Evolutionary conservation across 129 eudicot genomes (phyloP), one percentile per base, ranked within the genome.

Genomic region (Flaveria sonorensis): DNA sequence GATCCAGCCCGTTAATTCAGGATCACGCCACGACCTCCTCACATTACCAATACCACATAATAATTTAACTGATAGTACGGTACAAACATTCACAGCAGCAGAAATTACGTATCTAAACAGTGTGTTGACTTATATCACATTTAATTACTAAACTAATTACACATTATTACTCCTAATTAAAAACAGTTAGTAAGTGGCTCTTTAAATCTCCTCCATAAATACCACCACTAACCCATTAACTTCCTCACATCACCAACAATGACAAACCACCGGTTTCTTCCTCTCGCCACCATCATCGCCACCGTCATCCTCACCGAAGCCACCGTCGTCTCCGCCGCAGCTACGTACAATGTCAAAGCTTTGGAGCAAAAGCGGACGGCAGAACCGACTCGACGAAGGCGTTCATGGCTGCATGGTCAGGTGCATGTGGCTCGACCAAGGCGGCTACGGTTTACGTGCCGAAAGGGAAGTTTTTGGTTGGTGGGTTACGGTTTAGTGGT

Each of bases 351-450:
- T 60, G 85, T 92, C 3, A 18, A 40, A 19, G 8, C 3, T 47
- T 84, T 2, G 97, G 97, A 30, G 97, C 97, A 24, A 89, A 75
- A 42, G 50, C 91, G 0, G 86, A 92, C 40, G 97, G 91, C 0
- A 66, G 69, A 65, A 87, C 86, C 0, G 97, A 92, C 83, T 84
- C 93, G 0, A 75, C 89, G 19, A 77, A 61, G 47, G 69, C 89
- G 14, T 83, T 92, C 20, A 23, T 82, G 43, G 69, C 71, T 63
- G 93, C 96, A 47, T 92, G 97, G 97, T 30, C 40, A 6, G 20
- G 67, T 16, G 89, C 93, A 4, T 92, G 96, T 68, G 83, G 75
- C 2, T 86, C 93, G 7, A 23, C 71, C 1, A 64, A 28, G 4
- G 81, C 97, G 0, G 86, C 87, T n/a, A 83, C 87, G 4, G 71